Conservation (phyloP, 106 monocot genomes). For the Dactylorhiza incarnata region DNA sequence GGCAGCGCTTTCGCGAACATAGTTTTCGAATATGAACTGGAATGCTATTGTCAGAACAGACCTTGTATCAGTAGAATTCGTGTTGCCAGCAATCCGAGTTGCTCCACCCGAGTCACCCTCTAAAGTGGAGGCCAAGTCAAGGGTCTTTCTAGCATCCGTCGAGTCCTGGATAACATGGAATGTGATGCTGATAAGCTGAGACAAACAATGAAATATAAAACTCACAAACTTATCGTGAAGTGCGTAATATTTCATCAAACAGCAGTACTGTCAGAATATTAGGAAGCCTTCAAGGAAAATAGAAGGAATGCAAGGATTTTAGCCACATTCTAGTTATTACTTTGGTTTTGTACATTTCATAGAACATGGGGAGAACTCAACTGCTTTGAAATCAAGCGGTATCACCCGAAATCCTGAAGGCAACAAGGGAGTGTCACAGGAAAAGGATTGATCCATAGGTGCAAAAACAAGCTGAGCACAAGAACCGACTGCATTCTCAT, state of each 20-base stretch:
- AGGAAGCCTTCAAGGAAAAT: neutral
- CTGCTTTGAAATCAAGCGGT: constrained; percentile 72
- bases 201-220: neutral
- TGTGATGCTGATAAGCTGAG: neutral
- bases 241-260: neutral
- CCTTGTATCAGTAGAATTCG: constrained; percentile 29
- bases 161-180: constrained; percentile 39
- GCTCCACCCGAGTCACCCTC: constrained; percentile 50
- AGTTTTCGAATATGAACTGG: constrained; percentile 77
- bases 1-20: constrained; percentile 74
- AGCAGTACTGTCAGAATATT: neutral
- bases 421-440: constrained; percentile 72
- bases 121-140: constrained; percentile 81
- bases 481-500: constrained; percentile 59
- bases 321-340: neutral
- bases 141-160: constrained; percentile 42
- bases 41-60: constrained; percentile 96
- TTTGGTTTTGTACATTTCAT: neutral
- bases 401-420: constrained; percentile 96
- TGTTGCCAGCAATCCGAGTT: constrained; percentile 15
- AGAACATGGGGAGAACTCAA: constrained; percentile 12
- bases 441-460: constrained; percentile 84
- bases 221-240: neutral
- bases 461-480: constrained; percentile 95
- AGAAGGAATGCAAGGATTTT: neutral